Base-by-base conservation (phyloP, 352 stramenopile species). In the Pythium chondricola region DNA sequence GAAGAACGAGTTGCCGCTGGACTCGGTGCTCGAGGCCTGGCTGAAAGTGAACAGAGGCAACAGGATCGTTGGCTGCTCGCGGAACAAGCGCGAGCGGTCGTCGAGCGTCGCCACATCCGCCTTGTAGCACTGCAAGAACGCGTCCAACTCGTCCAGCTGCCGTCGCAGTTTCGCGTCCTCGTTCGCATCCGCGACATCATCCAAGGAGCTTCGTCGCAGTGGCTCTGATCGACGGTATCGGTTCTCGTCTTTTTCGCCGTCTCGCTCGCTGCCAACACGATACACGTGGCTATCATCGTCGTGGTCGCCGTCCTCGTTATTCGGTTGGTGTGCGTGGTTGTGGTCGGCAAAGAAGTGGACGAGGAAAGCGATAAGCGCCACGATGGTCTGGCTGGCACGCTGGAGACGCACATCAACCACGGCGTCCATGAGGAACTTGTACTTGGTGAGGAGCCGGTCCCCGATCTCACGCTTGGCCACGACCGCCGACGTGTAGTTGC, bases 371-470 rank as follows among this genome's bases (percentile, higher is more conserved):
- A 86, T 68, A n/a, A 89, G 56, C 0, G 73, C 62, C 2, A 85
- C 64, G 6, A 76, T 77, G 9, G 72, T 79, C 29, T 82, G 69
- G 16, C 66, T 63, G 27, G 72, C 67, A 11, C 73, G 61, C n/a
- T 76, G 61, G 6, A 89, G 65, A 0, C 78, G 69, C 16, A 79
- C 56, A 38, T 89, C 74, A 4, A 83, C 61, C 21, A 87, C 73
- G 0, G 78, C 73, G 22, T 87, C 74, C 51, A 84, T 76, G n/a
- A 89, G 50, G 32, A 89, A 89, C 30, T 67, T 52, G 51, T 82
- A 57, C 52, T 89, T 89, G 33, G 65, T 58, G 14, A 84, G 33
- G 25, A 89, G 43, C 18, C 79, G 75, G 14, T 62, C 56, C 4
- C 69, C 74, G 39, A 78, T 59, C 6, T 70, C 58, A 2, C 53